Base-by-base conservation (phyloP, 805 yeast species). In the Yarrowia porcina region DNA sequence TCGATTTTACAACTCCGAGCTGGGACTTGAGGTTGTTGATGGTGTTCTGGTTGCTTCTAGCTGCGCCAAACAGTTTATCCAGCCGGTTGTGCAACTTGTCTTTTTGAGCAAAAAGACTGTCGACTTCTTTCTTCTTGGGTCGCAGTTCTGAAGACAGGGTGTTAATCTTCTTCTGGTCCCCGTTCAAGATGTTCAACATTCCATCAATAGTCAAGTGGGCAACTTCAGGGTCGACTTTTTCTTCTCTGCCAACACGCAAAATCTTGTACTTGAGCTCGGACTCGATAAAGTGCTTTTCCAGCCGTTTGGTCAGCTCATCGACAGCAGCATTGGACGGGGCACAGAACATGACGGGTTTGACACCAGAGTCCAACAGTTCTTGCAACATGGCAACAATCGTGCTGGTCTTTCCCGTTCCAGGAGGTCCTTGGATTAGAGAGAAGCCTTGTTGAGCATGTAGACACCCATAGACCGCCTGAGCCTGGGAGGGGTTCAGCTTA, bases 361-460 rank as follows among this genome's bases (percentile, higher is more conserved):
- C 6, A 2, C 21, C 25, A 6, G 25, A 27, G 7, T 10, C 28
- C 6, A 44, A 23, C 21, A 44, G 15, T 45, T 45, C 25, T 1
- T 17, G 18, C 2, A 45, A 18, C 2, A 45, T 45, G 2, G 52
- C 10, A 11, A 45, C 52, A 28, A 45, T 45, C 12, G 52, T 45
- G n/a, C 13, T 28, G 3, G 52, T 45, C 25, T 45, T 45, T 6
- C 52, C 52, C 13, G 52, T 45, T 45, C 52, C 52, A 18, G 52
- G 52, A 12, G 52, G 52, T 13, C 52, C 52, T 7, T 45, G 52
- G 8, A 45, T 30, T 12, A 45, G 36, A 3, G 52, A 45, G 8
- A 45, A 28, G 3, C 52, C 52, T 3, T 12, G 6, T 6, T 7
- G 23, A 17, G 52, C 3, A 9, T 28, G 1, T 13, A 45, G 17